phyloP scores from a whole-genome alignment of 331 rosid species.

The Quercus lobata region DNA sequence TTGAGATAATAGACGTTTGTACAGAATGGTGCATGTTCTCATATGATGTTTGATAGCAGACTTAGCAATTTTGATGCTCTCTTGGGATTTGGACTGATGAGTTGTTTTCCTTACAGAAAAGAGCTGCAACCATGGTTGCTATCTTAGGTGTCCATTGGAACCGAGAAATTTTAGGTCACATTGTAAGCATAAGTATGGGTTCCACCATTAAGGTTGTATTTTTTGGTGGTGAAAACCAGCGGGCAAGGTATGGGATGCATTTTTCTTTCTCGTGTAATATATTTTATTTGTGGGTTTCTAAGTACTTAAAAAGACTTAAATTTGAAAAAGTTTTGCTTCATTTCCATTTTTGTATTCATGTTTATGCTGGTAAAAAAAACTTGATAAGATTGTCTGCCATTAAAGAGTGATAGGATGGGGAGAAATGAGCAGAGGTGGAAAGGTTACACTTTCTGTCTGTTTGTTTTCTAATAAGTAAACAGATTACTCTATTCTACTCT shows the following conservation, averaged over 20 bases:
- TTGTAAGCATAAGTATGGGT: too few relatives aligned
- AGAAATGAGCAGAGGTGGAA: too few relatives aligned
- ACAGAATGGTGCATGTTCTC: background rate
- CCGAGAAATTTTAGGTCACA: background rate
- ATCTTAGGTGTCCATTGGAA: background rate
- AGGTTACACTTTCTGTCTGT: too few relatives aligned
- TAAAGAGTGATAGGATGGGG: too few relatives aligned
- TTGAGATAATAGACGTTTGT: constrained; percentile 2
- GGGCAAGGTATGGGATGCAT: background rate
- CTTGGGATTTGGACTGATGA: background rate
- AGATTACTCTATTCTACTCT: too few relatives aligned
- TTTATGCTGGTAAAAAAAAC: too few relatives aligned
- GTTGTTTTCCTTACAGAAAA: background rate
- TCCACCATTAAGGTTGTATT: background rate
- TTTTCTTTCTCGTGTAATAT: background rate
- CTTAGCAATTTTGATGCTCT: constrained; percentile 1
- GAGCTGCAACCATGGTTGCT: background rate
- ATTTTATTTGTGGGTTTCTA: background rate
- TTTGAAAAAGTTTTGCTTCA: too few relatives aligned
- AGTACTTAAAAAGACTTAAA: too few relatives aligned
- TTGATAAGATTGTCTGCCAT: too few relatives aligned
- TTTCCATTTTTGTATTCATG: too few relatives aligned
- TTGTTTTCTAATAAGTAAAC: too few relatives aligned
- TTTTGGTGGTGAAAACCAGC: background rate
- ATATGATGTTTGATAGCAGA: background rate